Conservation (phyloP, 73 alveolate genomes). For the Durusdinium trenchii region DNA sequence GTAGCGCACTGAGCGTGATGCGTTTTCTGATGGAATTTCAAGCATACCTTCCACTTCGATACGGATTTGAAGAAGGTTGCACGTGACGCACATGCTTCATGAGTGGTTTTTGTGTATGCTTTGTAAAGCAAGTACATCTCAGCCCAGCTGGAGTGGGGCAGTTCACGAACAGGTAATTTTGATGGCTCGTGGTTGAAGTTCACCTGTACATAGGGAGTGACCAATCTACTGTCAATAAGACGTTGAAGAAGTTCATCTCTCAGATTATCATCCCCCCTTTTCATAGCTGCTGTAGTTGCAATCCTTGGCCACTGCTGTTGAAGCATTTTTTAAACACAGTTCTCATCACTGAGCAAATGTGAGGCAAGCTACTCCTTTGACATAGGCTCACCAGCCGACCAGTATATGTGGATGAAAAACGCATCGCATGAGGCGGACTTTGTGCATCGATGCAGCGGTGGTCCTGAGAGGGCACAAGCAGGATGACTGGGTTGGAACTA, state of each 20-base stretch:
- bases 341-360: too few relatives aligned
- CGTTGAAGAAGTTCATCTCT: neutral
- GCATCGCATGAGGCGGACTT: neutral
- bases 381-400: neutral
- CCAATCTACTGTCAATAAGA: neutral
- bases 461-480: too few relatives aligned
- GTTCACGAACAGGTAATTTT: neutral
- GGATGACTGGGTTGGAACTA: neutral
- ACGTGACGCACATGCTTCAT: neutral
- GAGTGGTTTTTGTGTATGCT: neutral
- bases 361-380: neutral
- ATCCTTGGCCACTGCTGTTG: neutral
- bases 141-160: neutral
- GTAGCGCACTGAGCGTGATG: neutral
- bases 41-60: neutral
- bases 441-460: neutral
- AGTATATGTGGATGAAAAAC: neutral
- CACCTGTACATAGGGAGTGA: neutral
- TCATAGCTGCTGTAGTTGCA: neutral
- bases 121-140: neutral
- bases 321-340: neutral
- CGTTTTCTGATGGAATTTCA: neutral
- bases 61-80: neutral
- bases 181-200: neutral
- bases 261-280: neutral